Base-by-base conservation (phyloP, 495 filamentous ascomycete genomes). In the Neurospora terricola region DNA sequence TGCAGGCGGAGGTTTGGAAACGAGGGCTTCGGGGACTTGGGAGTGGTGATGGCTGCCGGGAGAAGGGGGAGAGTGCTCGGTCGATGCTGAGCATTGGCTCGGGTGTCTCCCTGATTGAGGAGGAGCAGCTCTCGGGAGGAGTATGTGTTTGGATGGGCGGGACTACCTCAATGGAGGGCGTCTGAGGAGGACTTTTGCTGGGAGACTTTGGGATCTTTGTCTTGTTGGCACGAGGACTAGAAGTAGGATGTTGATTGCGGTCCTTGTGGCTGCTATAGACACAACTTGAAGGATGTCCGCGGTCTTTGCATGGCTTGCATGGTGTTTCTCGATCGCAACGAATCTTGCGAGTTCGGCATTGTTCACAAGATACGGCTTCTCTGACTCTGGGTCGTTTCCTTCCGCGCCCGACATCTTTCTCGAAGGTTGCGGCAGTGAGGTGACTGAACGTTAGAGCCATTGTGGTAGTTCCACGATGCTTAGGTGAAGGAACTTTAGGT, bases 261-360 rank as follows among this genome's bases (percentile, higher is more conserved):
- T 73, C 59, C 34, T 70, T 74, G 9, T 23, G 23, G 11, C 42
- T 71, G 42, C 37, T 71, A 43, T 78, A 78, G 59, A 34, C 16
- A 71, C 76, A 78, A 1, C 73, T 72, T 2, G 39, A 16, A 4
- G 77, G 36, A 14, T 73, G 18, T 2, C 74, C 75, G 34, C 76
- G 75, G 69, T 75, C 45, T 36, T 72, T 69, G 43, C 77, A 78
- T 71, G 69, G 73, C 6, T 72, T 62, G 76, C 89, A 91, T 37
- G 89, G 88, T 0, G 82, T 81, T 68, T 81, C 80, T 73, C 89
- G 89, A 76, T 90, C 85, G 76, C 89, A 91, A 34, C 87, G 86
- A 23, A 90, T 89, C 73, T 90, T 90, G 23, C 89, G 87, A 12
- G 81, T 81, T 11, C 89, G 82, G 75, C 89, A 91, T 45, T 78